Conservation (phyloP, 305 asterid genomes). For the Fraxinus ornus region DNA sequence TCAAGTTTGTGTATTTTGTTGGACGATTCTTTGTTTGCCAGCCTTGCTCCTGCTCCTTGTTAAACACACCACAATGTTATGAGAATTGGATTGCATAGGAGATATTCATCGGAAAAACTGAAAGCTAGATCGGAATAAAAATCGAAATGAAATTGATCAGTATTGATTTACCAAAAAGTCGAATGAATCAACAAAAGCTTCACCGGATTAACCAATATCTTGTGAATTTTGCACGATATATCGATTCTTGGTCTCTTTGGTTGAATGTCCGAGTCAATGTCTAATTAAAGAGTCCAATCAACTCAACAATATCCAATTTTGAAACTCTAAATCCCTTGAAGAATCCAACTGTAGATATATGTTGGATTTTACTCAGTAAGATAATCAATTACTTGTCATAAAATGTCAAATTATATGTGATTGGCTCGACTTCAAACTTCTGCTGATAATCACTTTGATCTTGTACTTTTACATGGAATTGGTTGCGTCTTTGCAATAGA, state of each 20-base stretch:
- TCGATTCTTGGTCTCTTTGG: background rate
- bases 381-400: background rate
- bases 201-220: background rate
- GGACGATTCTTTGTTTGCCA: background rate
- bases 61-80: background rate
- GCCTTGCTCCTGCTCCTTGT: background rate
- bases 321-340: background rate
- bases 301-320: background rate
- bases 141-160: no score
- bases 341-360: background rate
- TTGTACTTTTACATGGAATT: no score
- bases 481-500: no score
- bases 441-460: no score
- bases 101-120: background rate
- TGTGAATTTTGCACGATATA: background rate
- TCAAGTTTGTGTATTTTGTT: background rate
- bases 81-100: background rate
- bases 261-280: background rate
- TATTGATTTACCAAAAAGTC: no score
- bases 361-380: background rate
- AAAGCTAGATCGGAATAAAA: background rate
- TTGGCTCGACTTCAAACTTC: no score
- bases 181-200: no score
- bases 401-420: background rate
- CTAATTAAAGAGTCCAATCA: background rate